These are phyloP conservation scores for Phalaenopsis aphrodite DNA, from an alignment of 106 monocot genomes.

Conservation along the genomic window DNA sequence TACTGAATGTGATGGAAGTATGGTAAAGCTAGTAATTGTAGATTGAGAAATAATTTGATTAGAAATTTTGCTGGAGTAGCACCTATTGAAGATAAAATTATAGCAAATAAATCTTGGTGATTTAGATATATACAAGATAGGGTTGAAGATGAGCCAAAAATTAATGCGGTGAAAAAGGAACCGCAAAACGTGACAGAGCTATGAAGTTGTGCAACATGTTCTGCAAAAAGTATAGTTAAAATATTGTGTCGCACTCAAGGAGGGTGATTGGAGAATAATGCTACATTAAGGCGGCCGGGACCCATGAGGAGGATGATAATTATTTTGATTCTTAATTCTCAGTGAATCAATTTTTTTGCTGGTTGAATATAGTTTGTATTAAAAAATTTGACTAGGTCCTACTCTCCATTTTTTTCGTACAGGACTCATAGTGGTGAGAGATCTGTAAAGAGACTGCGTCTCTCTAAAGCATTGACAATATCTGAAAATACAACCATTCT, in stretches of 20 bases:
- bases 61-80: not conserved
- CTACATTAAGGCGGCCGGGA: not conserved
- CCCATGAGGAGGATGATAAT: not conserved
- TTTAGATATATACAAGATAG: not conserved
- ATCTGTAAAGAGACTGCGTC: conserved; percentile 36
- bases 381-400: not conserved
- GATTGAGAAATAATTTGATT: not conserved
- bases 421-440: conserved; percentile 30
- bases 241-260: not conserved
- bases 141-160: not conserved
- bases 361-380: not conserved
- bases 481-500: conserved; percentile 49
- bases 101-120: not conserved
- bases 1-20: not conserved
- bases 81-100: not conserved
- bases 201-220: not conserved
- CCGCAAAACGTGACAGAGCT: not conserved
- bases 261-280: not conserved
- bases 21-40: not conserved
- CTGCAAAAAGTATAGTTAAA: not conserved
- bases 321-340: not conserved
- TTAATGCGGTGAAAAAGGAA: not conserved
- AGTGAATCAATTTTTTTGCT: not conserved
- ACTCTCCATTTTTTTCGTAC: not conserved
- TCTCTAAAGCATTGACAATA: conserved; percentile 69